Evolutionary conservation across 2,329 filamentous ascomycete genomes (phyloP), one percentile per base, ranked within the genome.

Genomic region (Fusarium marasasianum): DNA sequence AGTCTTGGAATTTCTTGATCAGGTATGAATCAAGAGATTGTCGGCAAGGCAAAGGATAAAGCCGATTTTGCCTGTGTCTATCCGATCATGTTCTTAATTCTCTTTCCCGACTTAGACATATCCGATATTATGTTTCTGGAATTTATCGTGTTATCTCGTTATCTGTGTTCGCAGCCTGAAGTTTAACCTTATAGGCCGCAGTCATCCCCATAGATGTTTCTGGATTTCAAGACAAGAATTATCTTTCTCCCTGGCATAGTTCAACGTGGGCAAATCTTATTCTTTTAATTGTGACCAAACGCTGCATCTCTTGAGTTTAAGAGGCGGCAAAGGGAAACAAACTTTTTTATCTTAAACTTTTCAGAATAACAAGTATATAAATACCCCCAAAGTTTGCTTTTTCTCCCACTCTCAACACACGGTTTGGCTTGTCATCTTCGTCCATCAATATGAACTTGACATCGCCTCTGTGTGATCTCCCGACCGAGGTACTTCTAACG

Each of bases 321-420:
- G 12, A 35, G 1, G 12, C 3, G 8, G 4, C 31, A 51, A 35
- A 18, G 8, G 14, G 3, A 51, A 14, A 35, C 0, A 11, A 47
- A 3, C 13, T 6, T 15, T 47, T 47, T 22, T 1, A 29, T 22
- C 44, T 20, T 3, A 3, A 51, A 51, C 31, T 4, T 24, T 51
- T 35, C 1, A 7, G 9, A 24, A 11, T 0, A 24, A 20, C 9
- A n/a, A 53, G 6, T 35, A 2, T 51, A 35, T 51, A 51, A 51
- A 35, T 20, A 20, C 6, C 6, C 1, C 8, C 1, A 29, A 3
- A 0, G 24, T 47, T 51, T 14, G 8, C 17, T 14, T 3, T 5
- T 11, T 24, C 17, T 35, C 12, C 2, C n/a, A 24, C 18, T n/a
- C 4, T 51, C 12, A 35, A 8, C 4, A 11, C 8, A 4, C 14